Base-by-base conservation (phyloP, 352 stramenopile genomes). In the Globisporangium heterothallicum region DNA sequence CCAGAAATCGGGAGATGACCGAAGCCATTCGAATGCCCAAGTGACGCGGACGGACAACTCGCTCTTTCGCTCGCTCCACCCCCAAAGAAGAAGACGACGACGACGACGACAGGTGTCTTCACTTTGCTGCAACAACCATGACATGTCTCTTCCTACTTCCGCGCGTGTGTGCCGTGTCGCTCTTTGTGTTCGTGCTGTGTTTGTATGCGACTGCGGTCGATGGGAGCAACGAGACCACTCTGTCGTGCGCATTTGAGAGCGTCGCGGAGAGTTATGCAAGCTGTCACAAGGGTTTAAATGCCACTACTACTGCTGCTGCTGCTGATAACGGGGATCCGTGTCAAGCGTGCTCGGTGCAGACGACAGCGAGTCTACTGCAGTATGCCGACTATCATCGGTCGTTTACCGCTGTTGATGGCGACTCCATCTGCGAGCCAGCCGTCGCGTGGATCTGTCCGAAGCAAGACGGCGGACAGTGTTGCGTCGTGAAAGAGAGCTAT, bases 391-490 rank as follows among this genome's bases (percentile, higher is more conserved):
- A 61, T 24, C 25, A 14, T n/a, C 29, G 43, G 25, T 30, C 19
- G 3, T 45, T 45, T 26, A 13, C 26, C 7, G 32, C 29, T 19
- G 12, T 43, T 36, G 32, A 12, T 9, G 35, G n/a, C 3, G 18
- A 25, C 6, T 41, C 24, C 12, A 4, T 19, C 21, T 68, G 60
- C 22, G 60, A 68, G 8, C 50, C 50, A 5, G 60, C 60, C 0
- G 29, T 43, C 4, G 12, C 49, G 13, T 64, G 60, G 60, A 41
- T 68, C 10, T 68, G 60, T 14, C 56, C 56, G 2, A 16, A 4
- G 2, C 24, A 42, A 16, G 56, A 61, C 22, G 32, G 48, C 4
- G 49, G 49, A 18, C 35, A 18, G 1, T 68, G 60, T 45, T 68
- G 60, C 19, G 60, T 64, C 2, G 38, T 46, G 3, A 6, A 30